Base-by-base conservation (phyloP, 176 grass and related monocot species). In the Musa beccarii region DNA sequence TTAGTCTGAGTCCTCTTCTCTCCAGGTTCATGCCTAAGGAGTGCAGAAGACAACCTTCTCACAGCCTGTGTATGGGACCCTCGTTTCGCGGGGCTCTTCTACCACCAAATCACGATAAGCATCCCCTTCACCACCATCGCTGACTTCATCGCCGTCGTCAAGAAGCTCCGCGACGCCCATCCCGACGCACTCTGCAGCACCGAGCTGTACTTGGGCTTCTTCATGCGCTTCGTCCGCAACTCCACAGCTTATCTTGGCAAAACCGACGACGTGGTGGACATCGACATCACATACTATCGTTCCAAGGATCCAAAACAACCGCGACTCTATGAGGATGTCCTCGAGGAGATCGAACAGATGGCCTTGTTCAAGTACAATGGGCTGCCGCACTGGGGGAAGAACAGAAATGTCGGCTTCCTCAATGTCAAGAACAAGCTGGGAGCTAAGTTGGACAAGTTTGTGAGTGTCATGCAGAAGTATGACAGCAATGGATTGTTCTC, bases 341-440 rank as follows among this genome's bases (percentile, higher is more conserved):
- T 85, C 11, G 84, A 89, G 59, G 88, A 91, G 82, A 51, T 87
- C 1, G 82, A 80, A 79, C 85, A 91, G 79, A 82, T 91, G 82
- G 85, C 82, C 19, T 57, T 87, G 65, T 54, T 72, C 65, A 90
- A 85, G 82, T 90, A 90, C 49, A 51, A 53, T 53, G 88, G 84
- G 8, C n/a, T 90, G 3, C 88, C 88, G 6, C 85, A 90, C 71
- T 87, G 88, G 88, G 88, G 88, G 0, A 90, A 90, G 88, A 90
- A 90, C 76, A 81, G 68, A 63, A 84, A 87, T 54, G 62, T 84
- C 3, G 85, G 81, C 8, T 90, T 90, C 51, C 50, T 79, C 0
- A 78, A 78, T 8, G 64, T 78, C 10, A 62, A 64, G 11, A 62
- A 20, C 20, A 87, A 69, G 84, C 74, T 81, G 50, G 76, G 59